Evolutionary conservation across 345 rosid species (phyloP).

Genomic region (Carallia pectinifolia): DNA sequence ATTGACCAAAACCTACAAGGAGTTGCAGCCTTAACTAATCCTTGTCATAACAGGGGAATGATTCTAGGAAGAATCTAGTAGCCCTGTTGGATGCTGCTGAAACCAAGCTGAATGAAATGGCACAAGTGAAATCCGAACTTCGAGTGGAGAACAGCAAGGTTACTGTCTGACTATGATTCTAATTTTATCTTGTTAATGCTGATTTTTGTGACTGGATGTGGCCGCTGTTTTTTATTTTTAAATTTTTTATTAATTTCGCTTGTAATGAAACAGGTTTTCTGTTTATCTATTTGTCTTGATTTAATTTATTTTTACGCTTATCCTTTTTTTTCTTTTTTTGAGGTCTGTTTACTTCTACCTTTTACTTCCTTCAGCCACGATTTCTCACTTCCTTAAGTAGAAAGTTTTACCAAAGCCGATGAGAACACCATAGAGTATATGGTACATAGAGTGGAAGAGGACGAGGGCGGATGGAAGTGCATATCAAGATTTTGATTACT

Average conservation of each 20-base stretch:
- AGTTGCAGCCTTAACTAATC: constrained; percentile 10
- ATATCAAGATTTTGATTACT: not conserved
- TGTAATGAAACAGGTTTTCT: not conserved
- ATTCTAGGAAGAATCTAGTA: constrained; percentile 30
- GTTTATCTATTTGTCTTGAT: not conserved
- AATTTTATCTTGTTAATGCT: too few relatives aligned
- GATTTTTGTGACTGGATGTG: too few relatives aligned
- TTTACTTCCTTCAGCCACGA: constrained; percentile 1
- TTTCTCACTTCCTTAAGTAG: not conserved
- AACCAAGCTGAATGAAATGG: constrained; percentile 49
- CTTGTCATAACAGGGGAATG: constrained; percentile 31
- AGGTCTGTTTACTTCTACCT: constrained; percentile 1
- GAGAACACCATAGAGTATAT: not conserved
- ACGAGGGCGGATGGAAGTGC: not conserved
- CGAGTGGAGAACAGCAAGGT: constrained; percentile 53
- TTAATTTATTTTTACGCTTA: not conserved
- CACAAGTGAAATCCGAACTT: constrained; percentile 41
- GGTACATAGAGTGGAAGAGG: not conserved
- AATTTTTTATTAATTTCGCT: not conserved
- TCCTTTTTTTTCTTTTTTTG: not conserved
- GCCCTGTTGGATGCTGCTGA: constrained; percentile 45
- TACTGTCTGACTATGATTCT: not conserved
- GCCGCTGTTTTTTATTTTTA: not conserved
- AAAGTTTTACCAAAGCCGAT: not conserved
- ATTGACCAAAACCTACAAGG: not conserved